Percentiles rank a stretch among this genome's conserved stretches.
phyloP scores from a whole-genome alignment of 1,284 basidiomycete genomes.

The Melampsora americana region DNA sequence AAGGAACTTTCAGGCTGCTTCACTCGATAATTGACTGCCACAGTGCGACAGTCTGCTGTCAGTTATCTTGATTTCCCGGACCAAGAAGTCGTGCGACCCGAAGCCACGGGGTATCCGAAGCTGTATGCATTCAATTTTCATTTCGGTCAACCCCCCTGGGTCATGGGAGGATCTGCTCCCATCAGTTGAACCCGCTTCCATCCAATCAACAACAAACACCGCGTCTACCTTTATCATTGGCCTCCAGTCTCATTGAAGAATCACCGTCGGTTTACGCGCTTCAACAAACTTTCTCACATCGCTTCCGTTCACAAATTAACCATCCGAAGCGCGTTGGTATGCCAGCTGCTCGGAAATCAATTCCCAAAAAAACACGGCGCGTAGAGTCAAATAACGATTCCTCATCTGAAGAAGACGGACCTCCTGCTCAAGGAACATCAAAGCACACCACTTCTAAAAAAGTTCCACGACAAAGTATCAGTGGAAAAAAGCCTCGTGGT shows the following conservation, averaged over 20 bases:
- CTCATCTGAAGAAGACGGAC: too few relatives aligned
- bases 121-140: not conserved
- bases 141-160: not conserved
- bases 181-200: not conserved
- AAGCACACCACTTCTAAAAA: not conserved
- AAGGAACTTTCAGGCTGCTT: too few relatives aligned
- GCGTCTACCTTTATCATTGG: not conserved
- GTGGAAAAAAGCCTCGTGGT: not conserved
- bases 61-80: too few relatives aligned
- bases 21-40: too few relatives aligned
- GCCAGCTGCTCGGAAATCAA: too few relatives aligned
- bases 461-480: not conserved
- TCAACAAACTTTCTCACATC: not conserved
- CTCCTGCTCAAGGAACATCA: too few relatives aligned
- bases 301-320: not conserved
- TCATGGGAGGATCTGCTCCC: not conserved
- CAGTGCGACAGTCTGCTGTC: too few relatives aligned
- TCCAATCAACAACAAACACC: not conserved
- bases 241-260: not conserved
- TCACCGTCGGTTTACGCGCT: not conserved
- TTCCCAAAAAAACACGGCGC: constrained; percentile 2
- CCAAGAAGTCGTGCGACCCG: too few relatives aligned
- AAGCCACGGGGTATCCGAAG: not conserved
- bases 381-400: not conserved
- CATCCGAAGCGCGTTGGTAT: not conserved